These are phyloP conservation scores for Isatis lusitanica DNA, from an alignment of 441 rosid genomes.

Conservation along the genomic window DNA sequence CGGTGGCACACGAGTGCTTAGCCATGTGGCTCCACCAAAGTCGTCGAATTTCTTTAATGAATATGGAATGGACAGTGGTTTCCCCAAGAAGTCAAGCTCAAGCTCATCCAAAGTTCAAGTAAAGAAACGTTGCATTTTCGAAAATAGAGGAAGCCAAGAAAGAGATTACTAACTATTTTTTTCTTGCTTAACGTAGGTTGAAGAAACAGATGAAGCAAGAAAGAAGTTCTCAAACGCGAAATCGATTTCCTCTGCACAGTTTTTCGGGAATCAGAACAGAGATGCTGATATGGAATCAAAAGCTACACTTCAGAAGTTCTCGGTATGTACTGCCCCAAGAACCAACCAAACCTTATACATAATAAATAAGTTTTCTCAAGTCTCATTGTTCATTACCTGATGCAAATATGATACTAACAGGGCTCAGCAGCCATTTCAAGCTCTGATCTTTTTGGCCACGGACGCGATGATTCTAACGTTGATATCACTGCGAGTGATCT, in stretches of 20 bases:
- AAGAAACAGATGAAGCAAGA: conserved; percentile 86
- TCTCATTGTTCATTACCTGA: neutral
- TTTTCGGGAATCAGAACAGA: conserved; percentile 61
- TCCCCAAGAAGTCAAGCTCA: conserved; percentile 58
- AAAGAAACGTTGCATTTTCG: neutral
- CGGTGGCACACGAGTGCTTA: conserved; percentile 62
- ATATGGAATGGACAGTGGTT: conserved; percentile 75
- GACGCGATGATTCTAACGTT: conserved; percentile 45
- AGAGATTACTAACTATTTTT: neutral
- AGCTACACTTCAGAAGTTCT: conserved; percentile 74
- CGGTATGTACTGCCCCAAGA: conserved; percentile 42
- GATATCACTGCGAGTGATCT: conserved; percentile 85
- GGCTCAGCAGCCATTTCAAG: conserved; percentile 90
- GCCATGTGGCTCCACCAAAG: conserved; percentile 90
- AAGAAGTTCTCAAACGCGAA: conserved; percentile 87
- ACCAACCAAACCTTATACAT: neutral
- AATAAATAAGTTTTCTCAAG: neutral
- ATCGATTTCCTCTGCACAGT: conserved; percentile 87
- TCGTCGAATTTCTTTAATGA: conserved; percentile 79
- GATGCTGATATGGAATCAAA: conserved; percentile 59
- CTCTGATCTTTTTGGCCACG: conserved; percentile 82
- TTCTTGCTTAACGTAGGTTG: conserved; percentile 43
- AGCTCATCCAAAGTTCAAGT: conserved; percentile 72
- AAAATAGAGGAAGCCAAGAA: neutral
- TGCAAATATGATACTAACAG: conserved; percentile 37